Evolutionary conservation across 257 asterid species (phyloP), one percentile per base, ranked within the genome.

Genomic region (Forsythia suspensa): DNA sequence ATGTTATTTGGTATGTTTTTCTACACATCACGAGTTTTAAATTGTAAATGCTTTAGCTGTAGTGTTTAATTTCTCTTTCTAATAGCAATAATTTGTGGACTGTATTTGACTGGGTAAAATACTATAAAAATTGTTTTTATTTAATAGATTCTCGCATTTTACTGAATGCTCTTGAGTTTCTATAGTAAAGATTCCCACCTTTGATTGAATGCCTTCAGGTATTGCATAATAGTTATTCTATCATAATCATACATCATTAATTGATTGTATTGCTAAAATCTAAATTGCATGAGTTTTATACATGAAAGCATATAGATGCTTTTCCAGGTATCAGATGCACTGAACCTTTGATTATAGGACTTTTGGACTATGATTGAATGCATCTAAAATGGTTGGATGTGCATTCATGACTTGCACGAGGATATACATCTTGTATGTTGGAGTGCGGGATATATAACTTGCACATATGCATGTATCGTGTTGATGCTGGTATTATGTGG

Each of bases 1-100:
- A 96, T 84, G 98, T 96, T 84, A 94, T 96, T 51, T 96, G 99
- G 99, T 96, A 89, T 70, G 82, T 52, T 65, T 73, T 73, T 76
- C 9, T 16, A 12, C 38, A 51, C 38, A 71, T 29, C 6, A 70
- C 16, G 59, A 76, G 11, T 18, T 43, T 52, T 4, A 16, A 63
- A 46, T 15, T 57, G 66, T 74, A 73, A 43, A 71, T 46, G 80
- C 71, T 70, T 43, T 63, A 44, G 38, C 15, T 61, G 38, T 61
- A 16, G 36, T 61, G 15, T 21, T 61, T 61, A 24, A 61, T 21
- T 9, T 21, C 0, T 55, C 5, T 21, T 18, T 55, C 4, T 29
- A 29, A 29, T 29, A 29, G 34, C 34, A 29, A 29, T 29, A 29
- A 29, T 29, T 29, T 29, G 34, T 29, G 34, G 34, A 29, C 34